Base-by-base conservation (phyloP, 352 stramenopile genomes). In the Pythium oligandrum region DNA sequence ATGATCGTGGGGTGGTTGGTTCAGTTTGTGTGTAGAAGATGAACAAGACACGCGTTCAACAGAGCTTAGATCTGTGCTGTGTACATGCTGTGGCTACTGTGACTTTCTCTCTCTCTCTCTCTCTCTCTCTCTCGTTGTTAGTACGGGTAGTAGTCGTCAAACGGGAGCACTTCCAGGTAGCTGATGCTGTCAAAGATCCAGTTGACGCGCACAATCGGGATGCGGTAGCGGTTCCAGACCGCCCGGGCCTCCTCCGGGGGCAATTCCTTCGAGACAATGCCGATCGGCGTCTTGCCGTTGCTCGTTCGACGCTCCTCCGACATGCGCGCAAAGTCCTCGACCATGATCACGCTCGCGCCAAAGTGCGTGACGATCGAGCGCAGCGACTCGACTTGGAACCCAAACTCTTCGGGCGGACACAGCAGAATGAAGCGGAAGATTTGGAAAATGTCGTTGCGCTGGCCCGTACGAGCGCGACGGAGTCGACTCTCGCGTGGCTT, bases 141-240 rank as follows among this genome's bases (percentile, higher is more conserved):
- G 55, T 93, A 95, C 45, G 84, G 84, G 50, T 91, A 93, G 47
- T 93, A 95, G 53, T 93, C 81, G 51, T 92, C 81, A 52, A 89
- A 95, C 8, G 85, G 76, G 31, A 91, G 70, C 39, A 92, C 72
- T 61, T 88, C 72, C 17, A 93, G 66, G 61, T 93, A 68, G 55
- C 81, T 93, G 61, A 95, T 88, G 63, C 85, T 93, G 64, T 95
- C 85, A 44, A 92, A 88, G 54, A 95, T 76, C 85, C 85, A 95
- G 39, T 80, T 87, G 44, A 91, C 85, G 31, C 83, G 85, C 40
- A 95, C 83, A 40, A 95, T 91, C 9, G 83, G 85, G 47, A 93
- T 90, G 39, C 86, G 68, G 54, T 87, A 74, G 45, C 82, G 62
- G 37, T 83, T 53, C 71, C 71, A 91, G 36, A 86, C 70, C 39